Percentiles rank a stretch among this genome's conserved stretches.
phyloP scores from a whole-genome alignment of 495 filamentous ascomycete species.

The Astrothelium subdiscretum region DNA sequence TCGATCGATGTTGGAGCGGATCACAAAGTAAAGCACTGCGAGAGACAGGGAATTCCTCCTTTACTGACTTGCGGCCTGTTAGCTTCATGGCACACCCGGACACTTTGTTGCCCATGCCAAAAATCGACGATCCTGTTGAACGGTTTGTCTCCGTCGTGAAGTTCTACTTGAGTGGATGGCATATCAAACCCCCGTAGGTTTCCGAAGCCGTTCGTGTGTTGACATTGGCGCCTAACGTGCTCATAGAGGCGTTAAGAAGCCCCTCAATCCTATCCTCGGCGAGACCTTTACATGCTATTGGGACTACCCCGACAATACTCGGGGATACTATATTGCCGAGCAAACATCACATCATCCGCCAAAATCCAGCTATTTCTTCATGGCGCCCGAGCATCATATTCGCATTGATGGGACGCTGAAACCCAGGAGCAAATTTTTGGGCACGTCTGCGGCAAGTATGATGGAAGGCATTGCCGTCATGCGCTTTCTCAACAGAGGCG shows the following conservation, averaged over 20 bases:
- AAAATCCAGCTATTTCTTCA: conserved; percentile 98
- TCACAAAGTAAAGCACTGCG: conserved; percentile 93
- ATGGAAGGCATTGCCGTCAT: conserved; percentile 95
- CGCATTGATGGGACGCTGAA: conserved; percentile 93
- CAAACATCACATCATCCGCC: conserved; percentile 97
- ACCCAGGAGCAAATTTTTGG: conserved; percentile 90
- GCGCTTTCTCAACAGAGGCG: conserved; percentile 68
- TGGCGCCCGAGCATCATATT: conserved; percentile 90
- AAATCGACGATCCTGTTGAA: conserved; percentile 79
- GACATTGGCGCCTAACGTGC: neutral
- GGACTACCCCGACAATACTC: conserved; percentile 78
- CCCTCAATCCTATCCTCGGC: conserved; percentile 91
- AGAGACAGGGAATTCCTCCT: no score
- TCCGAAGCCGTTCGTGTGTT: neutral
- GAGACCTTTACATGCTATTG: conserved; percentile 93
- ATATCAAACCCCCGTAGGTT: conserved; percentile 91
- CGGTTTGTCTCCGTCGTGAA: conserved; percentile 92
- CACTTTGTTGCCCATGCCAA: conserved; percentile 75
- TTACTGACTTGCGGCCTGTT: no score
- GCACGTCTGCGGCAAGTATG: conserved; percentile 93
- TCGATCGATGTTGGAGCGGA: conserved; percentile 93
- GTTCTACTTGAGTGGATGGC: conserved; percentile 97
- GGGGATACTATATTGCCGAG: conserved; percentile 91
- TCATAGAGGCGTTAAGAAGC: conserved; percentile 89
- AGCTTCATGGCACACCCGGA: conserved; percentile 99